A percentile compares a stretch with the other conserved stretches of the same genome.
Conservation (phyloP, 108 stramenopile species). For the Skeletonema menzelii region DNA sequence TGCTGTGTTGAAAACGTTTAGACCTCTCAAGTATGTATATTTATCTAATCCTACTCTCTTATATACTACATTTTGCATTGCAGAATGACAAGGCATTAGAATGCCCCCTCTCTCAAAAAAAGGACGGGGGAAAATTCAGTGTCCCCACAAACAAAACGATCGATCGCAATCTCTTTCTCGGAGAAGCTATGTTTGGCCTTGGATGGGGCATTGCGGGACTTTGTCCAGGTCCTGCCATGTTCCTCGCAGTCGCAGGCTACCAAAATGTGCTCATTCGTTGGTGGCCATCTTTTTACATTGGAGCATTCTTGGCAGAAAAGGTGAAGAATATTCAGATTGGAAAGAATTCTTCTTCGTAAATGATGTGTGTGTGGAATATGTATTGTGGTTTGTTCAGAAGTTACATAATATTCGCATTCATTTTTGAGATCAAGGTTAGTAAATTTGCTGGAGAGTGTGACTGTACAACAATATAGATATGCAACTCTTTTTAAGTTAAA, state of each 20-base stretch:
- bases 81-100: slow-evolving; percentile 37
- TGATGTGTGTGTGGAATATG: no score
- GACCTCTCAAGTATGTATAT: background rate
- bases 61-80: background rate
- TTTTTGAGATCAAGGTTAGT: background rate
- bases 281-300: slow-evolving; percentile 53
- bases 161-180: slow-evolving; percentile 49
- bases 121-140: slow-evolving; percentile 29
- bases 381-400: background rate
- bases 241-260: slow-evolving; percentile 42
- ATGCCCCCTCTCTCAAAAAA: slow-evolving; percentile 35
- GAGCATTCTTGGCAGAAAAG: slow-evolving; percentile 34
- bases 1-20: background rate
- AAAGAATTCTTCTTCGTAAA: background rate
- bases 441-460: background rate
- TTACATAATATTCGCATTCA: background rate
- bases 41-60: background rate
- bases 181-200: slow-evolving; percentile 57
- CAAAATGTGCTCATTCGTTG: slow-evolving; percentile 34
- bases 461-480: no score
- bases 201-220: slow-evolving; percentile 65
- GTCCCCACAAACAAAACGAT: slow-evolving; percentile 52
- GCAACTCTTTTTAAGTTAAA: background rate
- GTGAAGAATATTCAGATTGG: slow-evolving; percentile 9
- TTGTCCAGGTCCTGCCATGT: slow-evolving; percentile 70